These are phyloP conservation scores for Elsinoe australis DNA, from an alignment of 2,329 filamentous ascomycete species.

Conservation along the genomic window DNA sequence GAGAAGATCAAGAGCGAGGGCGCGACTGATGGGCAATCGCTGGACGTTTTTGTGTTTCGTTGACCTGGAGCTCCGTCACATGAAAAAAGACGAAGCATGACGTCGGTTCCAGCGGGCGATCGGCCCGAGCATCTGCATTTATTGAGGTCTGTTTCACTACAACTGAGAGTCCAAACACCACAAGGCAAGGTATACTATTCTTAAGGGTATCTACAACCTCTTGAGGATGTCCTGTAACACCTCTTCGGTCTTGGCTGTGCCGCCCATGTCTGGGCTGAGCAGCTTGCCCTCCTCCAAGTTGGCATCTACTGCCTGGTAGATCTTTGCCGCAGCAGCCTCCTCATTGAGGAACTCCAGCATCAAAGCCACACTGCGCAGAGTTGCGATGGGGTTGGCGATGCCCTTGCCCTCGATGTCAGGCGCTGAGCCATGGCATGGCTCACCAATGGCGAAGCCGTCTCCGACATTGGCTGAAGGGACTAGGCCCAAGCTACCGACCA, in stretches of 20 bases:
- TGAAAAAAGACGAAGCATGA: slow-evolving; percentile 8
- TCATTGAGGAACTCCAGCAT: slow-evolving; percentile 96
- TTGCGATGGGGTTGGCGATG: slow-evolving; percentile 95
- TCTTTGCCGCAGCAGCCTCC: slow-evolving; percentile 75
- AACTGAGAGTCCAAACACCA: no score
- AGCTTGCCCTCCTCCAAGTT: slow-evolving; percentile 77
- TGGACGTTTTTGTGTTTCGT: slow-evolving; percentile 11
- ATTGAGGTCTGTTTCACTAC: no score
- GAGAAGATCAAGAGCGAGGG: not conserved
- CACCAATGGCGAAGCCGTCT: slow-evolving; percentile 87
- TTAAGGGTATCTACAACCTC: slow-evolving; percentile 59
- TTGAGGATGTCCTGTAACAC: slow-evolving; percentile 80
- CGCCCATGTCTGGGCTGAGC: slow-evolving; percentile 83
- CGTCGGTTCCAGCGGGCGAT: slow-evolving; percentile 6
- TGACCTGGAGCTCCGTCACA: no score
- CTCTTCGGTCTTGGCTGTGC: slow-evolving; percentile 74
- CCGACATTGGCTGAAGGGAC: slow-evolving; percentile 95
- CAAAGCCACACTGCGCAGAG: slow-evolving; percentile 77
- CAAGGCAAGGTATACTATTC: no score
- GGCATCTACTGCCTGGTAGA: slow-evolving; percentile 86
- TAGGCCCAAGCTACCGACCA: slow-evolving; percentile 84
- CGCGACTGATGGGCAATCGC: not conserved
- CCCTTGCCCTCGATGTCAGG: slow-evolving; percentile 90
- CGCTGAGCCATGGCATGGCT: slow-evolving; percentile 94
- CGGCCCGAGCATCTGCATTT: not conserved